Conservation (phyloP, 1,284 basidiomycete species). For the Coniferiporia weirii region DNA sequence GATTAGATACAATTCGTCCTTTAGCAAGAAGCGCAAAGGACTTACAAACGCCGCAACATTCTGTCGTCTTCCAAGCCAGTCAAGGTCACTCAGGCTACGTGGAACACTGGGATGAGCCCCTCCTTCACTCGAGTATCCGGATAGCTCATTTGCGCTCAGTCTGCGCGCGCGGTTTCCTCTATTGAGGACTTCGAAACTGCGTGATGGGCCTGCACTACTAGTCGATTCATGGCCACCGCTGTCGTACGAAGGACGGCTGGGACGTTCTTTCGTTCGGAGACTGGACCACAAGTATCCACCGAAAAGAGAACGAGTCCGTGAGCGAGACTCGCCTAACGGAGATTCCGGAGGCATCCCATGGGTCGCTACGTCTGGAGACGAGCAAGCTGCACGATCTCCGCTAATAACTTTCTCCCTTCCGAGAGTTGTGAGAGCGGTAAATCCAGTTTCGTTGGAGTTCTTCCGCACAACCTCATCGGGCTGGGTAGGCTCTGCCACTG, state of each 20-base stretch:
- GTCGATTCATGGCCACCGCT: constrained; percentile 5
- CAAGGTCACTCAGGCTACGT: constrained; percentile 59
- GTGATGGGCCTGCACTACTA: constrained; percentile 7
- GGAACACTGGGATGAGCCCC: constrained; percentile 32
- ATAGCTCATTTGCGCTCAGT: constrained; percentile 41
- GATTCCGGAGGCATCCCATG: constrained; percentile 1
- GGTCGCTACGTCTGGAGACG: constrained; percentile 7
- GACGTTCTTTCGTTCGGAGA: constrained; percentile 1
- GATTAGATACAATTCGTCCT: background rate
- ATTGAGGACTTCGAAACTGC: constrained; percentile 55
- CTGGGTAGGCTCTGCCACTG: background rate
- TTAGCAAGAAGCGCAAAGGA: constrained; percentile 18
- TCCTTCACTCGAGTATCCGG: constrained; percentile 35
- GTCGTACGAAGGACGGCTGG: constrained; percentile 1
- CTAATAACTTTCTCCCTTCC: constrained; percentile 7
- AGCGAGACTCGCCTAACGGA: constrained; percentile 1
- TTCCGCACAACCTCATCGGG: constrained; percentile 5
- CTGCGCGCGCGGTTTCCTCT: constrained; percentile 28
- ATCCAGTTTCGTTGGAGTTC: constrained; percentile 15
- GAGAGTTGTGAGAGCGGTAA: constrained; percentile 10
- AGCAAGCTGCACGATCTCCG: background rate
- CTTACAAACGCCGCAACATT: constrained; percentile 64
- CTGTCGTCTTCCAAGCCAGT: constrained; percentile 68
- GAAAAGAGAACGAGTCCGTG: constrained; percentile 10
- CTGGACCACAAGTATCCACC: constrained; percentile 5